Evolutionary conservation across 768 basidiomycete species (phyloP).

Genomic region (Tephrocybe sp.): DNA sequence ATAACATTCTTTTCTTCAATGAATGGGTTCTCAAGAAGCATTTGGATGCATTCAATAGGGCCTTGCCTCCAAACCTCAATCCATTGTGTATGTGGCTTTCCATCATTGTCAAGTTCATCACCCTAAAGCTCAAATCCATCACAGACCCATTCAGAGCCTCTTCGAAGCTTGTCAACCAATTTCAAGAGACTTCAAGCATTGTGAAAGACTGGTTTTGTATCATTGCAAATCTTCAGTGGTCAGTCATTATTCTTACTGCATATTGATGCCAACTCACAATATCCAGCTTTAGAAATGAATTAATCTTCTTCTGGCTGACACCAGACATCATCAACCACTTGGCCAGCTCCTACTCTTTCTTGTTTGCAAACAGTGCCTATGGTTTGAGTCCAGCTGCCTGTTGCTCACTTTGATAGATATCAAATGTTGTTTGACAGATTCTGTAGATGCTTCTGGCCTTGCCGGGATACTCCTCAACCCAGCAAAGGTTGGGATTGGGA

Average conservation of each 20-base stretch:
- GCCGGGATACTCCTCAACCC: conserved; percentile 4
- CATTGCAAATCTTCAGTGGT: not conserved
- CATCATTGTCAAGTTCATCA: conserved; percentile 4
- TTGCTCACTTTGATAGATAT: not conserved
- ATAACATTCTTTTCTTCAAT: no score
- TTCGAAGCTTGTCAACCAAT: conserved; percentile 21
- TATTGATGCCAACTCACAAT: not conserved
- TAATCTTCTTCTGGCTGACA: conserved; percentile 6
- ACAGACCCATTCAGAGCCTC: conserved; percentile 25
- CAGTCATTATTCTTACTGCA: no score
- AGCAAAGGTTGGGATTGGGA: not conserved
- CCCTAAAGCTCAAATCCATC: conserved; percentile 11
- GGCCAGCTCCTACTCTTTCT: conserved; percentile 5
- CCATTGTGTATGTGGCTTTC: no score
- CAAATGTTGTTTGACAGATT: not conserved
- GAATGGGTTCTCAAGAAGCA: no score
- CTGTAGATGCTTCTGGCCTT: conserved; percentile 1
- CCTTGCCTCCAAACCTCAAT: no score
- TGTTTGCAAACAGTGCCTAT: not conserved
- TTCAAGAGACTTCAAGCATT: conserved; percentile 15
- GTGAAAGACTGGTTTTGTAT: conserved; percentile 5
- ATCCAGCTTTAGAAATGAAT: conserved; percentile 5
- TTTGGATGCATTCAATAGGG: no score
- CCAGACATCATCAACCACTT: conserved; percentile 12
- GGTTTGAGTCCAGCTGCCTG: not conserved